A percentile compares a stretch with the other conserved stretches of the same genome.
These are phyloP conservation scores for Tieghemiomyces parasiticus DNA, from an alignment of 192 early-diverging fungal species.

Conservation along the genomic window DNA sequence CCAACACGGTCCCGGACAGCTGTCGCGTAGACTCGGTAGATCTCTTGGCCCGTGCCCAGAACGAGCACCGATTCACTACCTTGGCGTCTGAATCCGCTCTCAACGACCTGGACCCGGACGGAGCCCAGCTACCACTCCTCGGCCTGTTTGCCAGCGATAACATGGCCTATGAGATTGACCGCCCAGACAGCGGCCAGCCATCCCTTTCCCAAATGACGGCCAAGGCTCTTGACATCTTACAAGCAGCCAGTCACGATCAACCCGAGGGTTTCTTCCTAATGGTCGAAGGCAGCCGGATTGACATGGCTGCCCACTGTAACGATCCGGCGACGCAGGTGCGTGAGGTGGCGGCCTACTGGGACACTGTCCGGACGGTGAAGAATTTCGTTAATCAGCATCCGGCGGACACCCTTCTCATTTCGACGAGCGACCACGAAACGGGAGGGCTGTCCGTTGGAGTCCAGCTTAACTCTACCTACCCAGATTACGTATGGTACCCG, in stretches of 20 bases:
- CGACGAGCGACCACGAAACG: slow-evolving; percentile 91
- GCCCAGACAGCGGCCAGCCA: slow-evolving; percentile 46
- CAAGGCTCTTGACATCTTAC: slow-evolving; percentile 69
- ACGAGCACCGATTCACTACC: slow-evolving; percentile 46
- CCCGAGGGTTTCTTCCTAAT: slow-evolving; percentile 85
- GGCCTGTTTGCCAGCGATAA: slow-evolving; percentile 74
- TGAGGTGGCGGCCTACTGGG: slow-evolving; percentile 85
- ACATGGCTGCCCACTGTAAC: slow-evolving; percentile 93
- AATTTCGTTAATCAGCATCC: slow-evolving; percentile 63
- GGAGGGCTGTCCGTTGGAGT: slow-evolving; percentile 78
- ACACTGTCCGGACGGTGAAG: slow-evolving; percentile 53
- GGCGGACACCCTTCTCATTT: slow-evolving; percentile 82
- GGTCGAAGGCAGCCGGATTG: slow-evolving; percentile 92
- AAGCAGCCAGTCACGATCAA: slow-evolving; percentile 26
- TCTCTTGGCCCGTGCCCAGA: slow-evolving; percentile 37
- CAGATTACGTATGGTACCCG: slow-evolving; percentile 79
- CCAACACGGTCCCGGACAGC: slow-evolving; percentile 39
- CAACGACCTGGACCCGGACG: slow-evolving; percentile 26
- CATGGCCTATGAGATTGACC: slow-evolving; percentile 90
- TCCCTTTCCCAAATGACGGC: slow-evolving; percentile 69
- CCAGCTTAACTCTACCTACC: slow-evolving; percentile 53
- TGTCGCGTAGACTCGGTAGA: slow-evolving; percentile 68
- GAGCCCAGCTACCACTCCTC: slow-evolving; percentile 43
- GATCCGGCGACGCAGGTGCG: slow-evolving; percentile 84
- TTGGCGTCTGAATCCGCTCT: slow-evolving; percentile 42